Evolutionary conservation across 2,329 filamentous ascomycete species (phyloP).

Genomic region (Hysterium pulicare): DNA sequence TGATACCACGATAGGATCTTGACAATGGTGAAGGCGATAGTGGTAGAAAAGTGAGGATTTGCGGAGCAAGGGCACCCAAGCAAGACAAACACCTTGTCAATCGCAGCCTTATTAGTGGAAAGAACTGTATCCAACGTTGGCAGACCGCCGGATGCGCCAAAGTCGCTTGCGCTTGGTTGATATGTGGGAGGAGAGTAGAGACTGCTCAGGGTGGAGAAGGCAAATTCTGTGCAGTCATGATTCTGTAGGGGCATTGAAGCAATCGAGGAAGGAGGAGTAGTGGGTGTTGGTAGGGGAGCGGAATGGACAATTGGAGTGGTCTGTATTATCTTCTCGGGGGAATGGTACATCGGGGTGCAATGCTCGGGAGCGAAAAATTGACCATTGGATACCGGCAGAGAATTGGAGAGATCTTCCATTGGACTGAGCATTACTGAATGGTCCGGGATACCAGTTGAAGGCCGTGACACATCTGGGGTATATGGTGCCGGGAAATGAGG

Average conservation of each 20-base stretch:
- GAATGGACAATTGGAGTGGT: neutral
- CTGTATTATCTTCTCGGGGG: conserved; percentile 18
- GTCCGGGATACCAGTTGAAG: neutral
- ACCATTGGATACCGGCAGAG: conserved; percentile 18
- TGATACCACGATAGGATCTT: conserved; percentile 38
- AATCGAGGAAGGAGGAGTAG: conserved; percentile 22
- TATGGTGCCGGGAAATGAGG: conserved; percentile 20
- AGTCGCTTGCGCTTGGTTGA: conserved; percentile 22
- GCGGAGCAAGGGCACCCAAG: conserved; percentile 32
- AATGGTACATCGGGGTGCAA: conserved; percentile 9
- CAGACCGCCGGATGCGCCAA: conserved; percentile 21
- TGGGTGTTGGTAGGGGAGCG: conserved; percentile 18
- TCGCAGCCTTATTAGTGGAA: conserved; percentile 30
- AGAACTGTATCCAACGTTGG: conserved; percentile 31
- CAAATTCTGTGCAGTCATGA: conserved; percentile 36
- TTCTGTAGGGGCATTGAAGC: conserved; percentile 10
- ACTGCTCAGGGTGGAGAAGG: conserved; percentile 33
- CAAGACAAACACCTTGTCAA: conserved; percentile 31
- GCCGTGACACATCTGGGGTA: conserved; percentile 4
- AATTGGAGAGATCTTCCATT: conserved; percentile 20
- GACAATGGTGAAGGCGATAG: conserved; percentile 30
- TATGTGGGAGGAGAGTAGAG: conserved; percentile 28
- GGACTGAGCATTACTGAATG: conserved; percentile 19
- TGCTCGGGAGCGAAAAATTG: neutral
- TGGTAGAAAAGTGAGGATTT: conserved; percentile 37